Base-by-base conservation (phyloP, 139 green algal species). In the Chlamydomonas applanata region DNA sequence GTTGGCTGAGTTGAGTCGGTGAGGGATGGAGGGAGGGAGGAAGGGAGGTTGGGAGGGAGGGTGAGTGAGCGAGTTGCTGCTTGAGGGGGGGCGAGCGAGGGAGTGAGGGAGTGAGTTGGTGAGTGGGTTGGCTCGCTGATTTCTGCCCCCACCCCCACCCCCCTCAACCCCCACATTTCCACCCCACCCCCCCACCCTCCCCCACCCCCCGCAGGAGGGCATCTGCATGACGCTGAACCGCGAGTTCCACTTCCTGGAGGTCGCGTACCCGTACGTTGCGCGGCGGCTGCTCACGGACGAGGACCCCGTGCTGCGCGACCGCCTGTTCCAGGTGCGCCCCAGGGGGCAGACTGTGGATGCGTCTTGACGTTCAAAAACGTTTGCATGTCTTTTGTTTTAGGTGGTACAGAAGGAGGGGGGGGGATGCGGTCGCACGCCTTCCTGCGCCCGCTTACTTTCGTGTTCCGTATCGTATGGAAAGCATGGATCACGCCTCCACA, bases 201-300 rank as follows among this genome's bases (percentile, higher is more conserved):
- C 88, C 34, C 24, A 3, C 2, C 34, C 11, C 2, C 29, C 25
- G 63, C 85, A 90, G 84, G 96, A 99, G 89, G 96, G 96, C 77
- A 99, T 99, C 86, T 99, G 96, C 91, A 90, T 99, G 82, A 98
- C 91, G 30, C 83, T 99, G 53, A 76, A 97, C 62, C 95, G 93
- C 24, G 75, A 91, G 36, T 99, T 99, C 87, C 95, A 97, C 81
- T 99, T 99, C 80, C 85, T 99, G 77, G 94, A 97, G 82, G 93
- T 73, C 45, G 89, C 90, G 19, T 95, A 96, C 83, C 91, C 91
- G 24, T 98, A 98, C 75, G 83, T 98, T 3, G 94, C 94, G 4
- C 81, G 91, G 33, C 82, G 95, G 1, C 83, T 99, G 78, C 86
- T 99, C 13, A 99, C 96, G 0, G 96, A 98, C 61, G 89, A 96